Conservation (phyloP, 73 alveolate species). For the Stentor coeruleus region DNA sequence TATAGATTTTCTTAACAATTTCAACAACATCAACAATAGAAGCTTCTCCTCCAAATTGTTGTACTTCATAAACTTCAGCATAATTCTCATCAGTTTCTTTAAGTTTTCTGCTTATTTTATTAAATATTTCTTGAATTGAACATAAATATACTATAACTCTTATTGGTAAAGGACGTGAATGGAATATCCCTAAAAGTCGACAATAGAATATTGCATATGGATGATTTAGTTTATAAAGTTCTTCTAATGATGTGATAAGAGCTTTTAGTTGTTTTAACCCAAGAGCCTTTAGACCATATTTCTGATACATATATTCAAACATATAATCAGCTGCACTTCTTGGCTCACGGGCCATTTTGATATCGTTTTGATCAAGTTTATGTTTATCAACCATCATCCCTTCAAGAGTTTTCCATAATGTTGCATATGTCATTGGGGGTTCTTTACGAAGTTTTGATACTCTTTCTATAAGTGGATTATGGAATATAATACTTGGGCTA, state of each 20-base stretch:
- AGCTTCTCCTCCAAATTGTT: conserved; percentile 2
- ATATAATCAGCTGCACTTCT: not conserved
- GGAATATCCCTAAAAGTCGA: not conserved
- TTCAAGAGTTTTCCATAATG: conserved; percentile 4
- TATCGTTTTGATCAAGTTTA: not conserved
- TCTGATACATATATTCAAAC: not conserved
- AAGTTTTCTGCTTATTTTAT: not conserved
- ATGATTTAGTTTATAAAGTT: conserved; percentile 5
- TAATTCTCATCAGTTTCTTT: not conserved
- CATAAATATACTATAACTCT: not conserved
- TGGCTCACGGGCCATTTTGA: conserved; percentile 2
- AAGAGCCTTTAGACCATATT: conserved; percentile 4
- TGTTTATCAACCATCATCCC: not conserved
- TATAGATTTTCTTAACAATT: not conserved
- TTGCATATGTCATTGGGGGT: conserved; percentile 18
- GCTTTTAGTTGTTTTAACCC: not conserved
- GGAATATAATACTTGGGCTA: not conserved
- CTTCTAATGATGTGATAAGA: not conserved
- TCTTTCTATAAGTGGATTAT: not conserved
- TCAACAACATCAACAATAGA: not conserved
- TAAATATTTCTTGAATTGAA: not conserved
- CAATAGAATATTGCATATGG: not conserved
- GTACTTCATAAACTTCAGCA: not conserved
- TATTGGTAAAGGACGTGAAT: conserved; percentile 11
- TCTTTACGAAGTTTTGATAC: not conserved